Evolutionary conservation across 331 rosid species (phyloP).

Genomic region (Erythrophleum ivorense): DNA sequence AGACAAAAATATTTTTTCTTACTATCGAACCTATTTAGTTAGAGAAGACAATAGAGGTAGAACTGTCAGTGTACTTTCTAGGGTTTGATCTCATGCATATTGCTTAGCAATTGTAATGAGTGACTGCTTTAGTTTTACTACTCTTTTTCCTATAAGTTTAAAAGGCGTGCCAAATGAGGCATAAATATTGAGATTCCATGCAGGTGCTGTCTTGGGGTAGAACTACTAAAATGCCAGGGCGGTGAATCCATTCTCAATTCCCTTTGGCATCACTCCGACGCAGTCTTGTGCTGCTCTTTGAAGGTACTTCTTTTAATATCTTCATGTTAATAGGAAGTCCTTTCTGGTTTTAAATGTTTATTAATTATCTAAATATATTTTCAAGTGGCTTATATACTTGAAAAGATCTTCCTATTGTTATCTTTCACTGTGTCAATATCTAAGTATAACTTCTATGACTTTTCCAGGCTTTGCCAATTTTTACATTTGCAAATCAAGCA

Average conservation of each 20-base stretch:
- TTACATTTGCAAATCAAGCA: slow-evolving; percentile 93
- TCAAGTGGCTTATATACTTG: not conserved
- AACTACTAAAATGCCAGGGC: slow-evolving; percentile 78
- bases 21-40: not conserved
- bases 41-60: not conserved
- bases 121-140: not conserved
- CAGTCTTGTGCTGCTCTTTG: slow-evolving; percentile 87
- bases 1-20: not conserved
- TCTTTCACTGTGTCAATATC: slow-evolving; percentile 19
- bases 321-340: not conserved
- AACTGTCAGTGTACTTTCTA: not conserved
- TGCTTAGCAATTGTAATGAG: not conserved
- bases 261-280: slow-evolving; percentile 96
- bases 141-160: not conserved
- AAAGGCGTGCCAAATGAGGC: not conserved
- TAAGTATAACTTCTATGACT: slow-evolving; percentile 21
- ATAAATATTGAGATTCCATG: slow-evolving; percentile 33
- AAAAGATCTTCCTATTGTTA: slow-evolving; percentile 1
- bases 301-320: slow-evolving; percentile 56
- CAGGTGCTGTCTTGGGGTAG: slow-evolving; percentile 93
- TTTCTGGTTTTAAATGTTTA: not conserved
- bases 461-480: slow-evolving; percentile 83
- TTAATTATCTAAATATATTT: not conserved
- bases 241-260: slow-evolving; percentile 83
- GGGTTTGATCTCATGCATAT: not conserved